Conservation (phyloP, 2,329 filamentous ascomycete species). For the Fusarium sulawesiense region DNA sequence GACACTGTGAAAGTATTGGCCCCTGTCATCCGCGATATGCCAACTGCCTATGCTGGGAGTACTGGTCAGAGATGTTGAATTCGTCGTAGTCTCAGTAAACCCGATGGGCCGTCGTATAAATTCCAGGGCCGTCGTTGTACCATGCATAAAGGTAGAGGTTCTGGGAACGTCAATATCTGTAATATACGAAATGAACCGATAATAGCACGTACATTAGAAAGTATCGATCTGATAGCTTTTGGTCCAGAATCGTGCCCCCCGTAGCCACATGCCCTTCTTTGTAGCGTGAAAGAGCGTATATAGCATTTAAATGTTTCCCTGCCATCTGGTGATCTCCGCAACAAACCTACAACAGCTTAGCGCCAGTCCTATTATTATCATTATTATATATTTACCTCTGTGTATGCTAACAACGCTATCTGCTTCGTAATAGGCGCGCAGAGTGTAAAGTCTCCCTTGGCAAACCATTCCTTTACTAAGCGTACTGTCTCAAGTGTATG, state of each 20-base stretch:
- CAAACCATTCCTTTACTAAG: constrained; percentile 13
- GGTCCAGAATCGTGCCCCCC: background rate
- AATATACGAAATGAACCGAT: accelerated
- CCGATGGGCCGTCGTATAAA: accelerated
- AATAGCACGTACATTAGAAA: background rate
- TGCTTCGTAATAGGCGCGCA: constrained; percentile 7
- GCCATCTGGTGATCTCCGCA: constrained; percentile 1
- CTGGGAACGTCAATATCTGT: background rate
- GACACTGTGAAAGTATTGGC: background rate
- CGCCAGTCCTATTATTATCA: accelerated
- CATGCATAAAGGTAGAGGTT: constrained; percentile 8
- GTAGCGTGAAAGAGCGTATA: constrained; percentile 1
- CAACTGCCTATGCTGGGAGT: background rate
- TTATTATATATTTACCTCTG: background rate
- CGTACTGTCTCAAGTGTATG: constrained; percentile 15
- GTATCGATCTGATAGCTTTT: constrained; percentile 8
- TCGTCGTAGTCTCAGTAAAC: background rate
- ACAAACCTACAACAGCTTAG: background rate
- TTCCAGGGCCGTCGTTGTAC: background rate
- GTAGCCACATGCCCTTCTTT: accelerated
- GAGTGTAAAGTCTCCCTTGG: background rate
- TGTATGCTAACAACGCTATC: constrained; percentile 3
- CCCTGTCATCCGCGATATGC: background rate
- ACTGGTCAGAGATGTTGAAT: accelerated
- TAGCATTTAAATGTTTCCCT: background rate